These are phyloP conservation scores for Venustampulla echinocandica DNA, from an alignment of 495 filamentous ascomycete species.

Conservation along the genomic window DNA sequence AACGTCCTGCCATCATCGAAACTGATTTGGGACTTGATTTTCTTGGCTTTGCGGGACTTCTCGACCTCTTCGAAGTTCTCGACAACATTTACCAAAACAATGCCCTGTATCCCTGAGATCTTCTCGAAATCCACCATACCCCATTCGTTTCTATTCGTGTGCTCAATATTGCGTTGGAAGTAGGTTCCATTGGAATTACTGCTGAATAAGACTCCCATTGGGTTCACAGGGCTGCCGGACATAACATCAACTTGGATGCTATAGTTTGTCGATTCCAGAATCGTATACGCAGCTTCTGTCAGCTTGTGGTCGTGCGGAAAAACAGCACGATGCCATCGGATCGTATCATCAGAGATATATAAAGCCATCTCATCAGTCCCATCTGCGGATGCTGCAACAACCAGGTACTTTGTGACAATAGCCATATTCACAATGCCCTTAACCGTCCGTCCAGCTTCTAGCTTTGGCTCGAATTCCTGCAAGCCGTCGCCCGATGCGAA, in stretches of 20 bases:
- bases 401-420: conserved; percentile 72
- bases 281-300: conserved; percentile 80
- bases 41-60: conserved; percentile 41
- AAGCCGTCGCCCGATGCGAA: conserved; percentile 46
- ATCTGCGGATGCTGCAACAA: conserved; percentile 69
- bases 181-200: conserved; percentile 97
- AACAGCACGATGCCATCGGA: conserved; percentile 82
- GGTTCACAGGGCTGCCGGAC: conserved; percentile 48
- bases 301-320: conserved; percentile 71
- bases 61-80: conserved; percentile 74
- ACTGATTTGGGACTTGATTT: conserved; percentile 69
- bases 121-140: conserved; percentile 91
- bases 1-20: conserved; percentile 90
- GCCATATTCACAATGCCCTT: conserved; percentile 68
- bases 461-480: conserved; percentile 58
- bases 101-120: conserved; percentile 78
- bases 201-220: conserved; percentile 80
- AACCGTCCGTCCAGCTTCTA: conserved; percentile 63
- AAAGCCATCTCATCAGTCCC: conserved; percentile 84
- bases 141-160: conserved; percentile 69
- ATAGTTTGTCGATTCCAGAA: conserved; percentile 92
- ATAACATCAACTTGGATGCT: conserved; percentile 94
- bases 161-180: conserved; percentile 79
- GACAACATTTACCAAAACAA: conserved; percentile 82
- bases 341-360: conserved; percentile 68